A percentile compares a stretch with the other conserved stretches of the same genome.
Conservation (phyloP, 345 rosid species). For the Arabidopsis thaliana region DNA sequence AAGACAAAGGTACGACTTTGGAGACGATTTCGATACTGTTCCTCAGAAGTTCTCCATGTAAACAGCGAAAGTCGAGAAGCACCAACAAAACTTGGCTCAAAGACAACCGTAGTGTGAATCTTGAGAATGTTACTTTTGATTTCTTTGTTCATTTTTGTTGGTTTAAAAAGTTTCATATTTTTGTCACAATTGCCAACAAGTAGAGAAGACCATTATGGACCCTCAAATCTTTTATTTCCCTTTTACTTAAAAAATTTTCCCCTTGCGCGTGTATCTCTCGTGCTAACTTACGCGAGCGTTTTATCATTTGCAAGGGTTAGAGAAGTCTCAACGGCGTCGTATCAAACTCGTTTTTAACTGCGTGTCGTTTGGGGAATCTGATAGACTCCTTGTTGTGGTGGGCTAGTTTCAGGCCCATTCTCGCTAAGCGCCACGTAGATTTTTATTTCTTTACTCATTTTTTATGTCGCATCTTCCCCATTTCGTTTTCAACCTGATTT, state of each 20-base stretch:
- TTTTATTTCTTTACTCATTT: not conserved
- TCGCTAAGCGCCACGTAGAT: conserved; percentile 21
- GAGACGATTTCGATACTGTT: conserved; percentile 77
- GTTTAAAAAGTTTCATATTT: conserved; percentile 16
- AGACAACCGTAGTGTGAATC: conserved; percentile 21
- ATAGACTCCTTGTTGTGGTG: not conserved
- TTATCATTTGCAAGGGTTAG: not conserved
- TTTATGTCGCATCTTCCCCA: conserved; percentile 33
- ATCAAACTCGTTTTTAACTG: not conserved
- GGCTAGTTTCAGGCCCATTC: conserved; percentile 34
- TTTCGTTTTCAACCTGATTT: conserved; percentile 48
- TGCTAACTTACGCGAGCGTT: not conserved
- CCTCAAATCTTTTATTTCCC: not conserved
- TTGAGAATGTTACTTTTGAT: conserved; percentile 10
- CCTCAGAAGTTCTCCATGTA: conserved; percentile 87
- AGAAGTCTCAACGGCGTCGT: not conserved
- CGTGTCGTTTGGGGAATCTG: not conserved
- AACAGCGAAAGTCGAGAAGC: conserved; percentile 22
- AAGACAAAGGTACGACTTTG: conserved; percentile 91
- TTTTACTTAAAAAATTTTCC: not conserved
- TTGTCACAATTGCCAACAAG: conserved; percentile 29
- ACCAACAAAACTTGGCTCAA: conserved; percentile 16
- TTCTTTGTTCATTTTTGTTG: conserved; percentile 28
- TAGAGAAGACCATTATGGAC: conserved; percentile 25
- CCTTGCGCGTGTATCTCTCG: not conserved